A percentile compares a stretch with the other conserved stretches of the same genome.
These are phyloP conservation scores for Cladosporium cucumerinum DNA, from an alignment of 2,329 filamentous ascomycete genomes.

Conservation along the genomic window DNA sequence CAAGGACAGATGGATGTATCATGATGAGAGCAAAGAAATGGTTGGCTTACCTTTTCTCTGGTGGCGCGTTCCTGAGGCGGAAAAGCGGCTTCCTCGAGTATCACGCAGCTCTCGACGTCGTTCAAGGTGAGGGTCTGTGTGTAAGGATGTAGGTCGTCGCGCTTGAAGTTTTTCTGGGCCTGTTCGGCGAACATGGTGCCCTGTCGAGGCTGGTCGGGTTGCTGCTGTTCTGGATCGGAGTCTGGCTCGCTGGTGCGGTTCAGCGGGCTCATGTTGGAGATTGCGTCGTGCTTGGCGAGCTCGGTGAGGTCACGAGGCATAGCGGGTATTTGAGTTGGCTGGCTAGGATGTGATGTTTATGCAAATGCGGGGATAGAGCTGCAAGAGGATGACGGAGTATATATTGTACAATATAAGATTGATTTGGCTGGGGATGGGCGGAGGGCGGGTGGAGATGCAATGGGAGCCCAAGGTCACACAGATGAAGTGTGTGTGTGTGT, in stretches of 20 bases:
- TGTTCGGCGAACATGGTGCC: slow-evolving; percentile 10
- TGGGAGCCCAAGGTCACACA: slow-evolving; percentile 3
- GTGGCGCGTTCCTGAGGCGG: slow-evolving; percentile 56
- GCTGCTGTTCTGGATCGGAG: neutral
- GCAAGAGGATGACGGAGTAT: neutral
- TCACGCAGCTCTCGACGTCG: slow-evolving; percentile 61
- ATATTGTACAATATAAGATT: neutral
- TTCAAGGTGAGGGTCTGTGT: slow-evolving; percentile 68
- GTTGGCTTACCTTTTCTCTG: slow-evolving; percentile 55
- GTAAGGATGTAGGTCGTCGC: slow-evolving; percentile 66
- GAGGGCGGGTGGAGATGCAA: neutral
- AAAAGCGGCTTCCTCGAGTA: slow-evolving; percentile 57
- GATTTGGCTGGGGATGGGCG: neutral
- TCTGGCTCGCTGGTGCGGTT: slow-evolving; percentile 17
- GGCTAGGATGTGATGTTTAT: neutral
- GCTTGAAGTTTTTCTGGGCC: slow-evolving; percentile 21
- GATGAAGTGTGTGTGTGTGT: neutral
- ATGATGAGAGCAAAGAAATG: neutral
- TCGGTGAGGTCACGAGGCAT: slow-evolving; percentile 44
- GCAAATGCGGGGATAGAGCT: slow-evolving; percentile 3
- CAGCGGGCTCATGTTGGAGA: slow-evolving; percentile 16
- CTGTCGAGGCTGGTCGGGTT: neutral
- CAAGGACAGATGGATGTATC: neutral
- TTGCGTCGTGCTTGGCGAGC: slow-evolving; percentile 32
- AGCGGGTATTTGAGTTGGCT: neutral